Percentiles rank a stretch among this genome's conserved stretches.
Evolutionary conservation across 495 filamentous ascomycete species (phyloP).

Genomic region (Evansstolkia leycettana): DNA sequence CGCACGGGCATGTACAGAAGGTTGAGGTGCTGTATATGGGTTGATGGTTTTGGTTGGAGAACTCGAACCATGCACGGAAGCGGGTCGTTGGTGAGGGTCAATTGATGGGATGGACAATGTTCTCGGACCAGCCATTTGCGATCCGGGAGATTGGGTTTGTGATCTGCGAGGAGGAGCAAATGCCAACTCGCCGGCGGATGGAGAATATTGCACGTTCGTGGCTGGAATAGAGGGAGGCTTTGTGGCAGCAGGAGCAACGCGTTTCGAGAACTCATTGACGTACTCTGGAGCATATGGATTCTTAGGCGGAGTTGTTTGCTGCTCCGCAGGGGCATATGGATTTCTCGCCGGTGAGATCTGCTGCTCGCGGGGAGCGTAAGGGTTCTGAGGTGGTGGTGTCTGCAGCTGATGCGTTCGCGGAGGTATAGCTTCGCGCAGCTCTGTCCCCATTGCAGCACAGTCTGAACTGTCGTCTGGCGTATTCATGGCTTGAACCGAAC

Average conservation of each 20-base stretch:
- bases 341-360: conserved; percentile 1
- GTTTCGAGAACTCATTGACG: conserved; percentile 43
- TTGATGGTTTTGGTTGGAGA: conserved; percentile 33
- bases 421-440: not conserved
- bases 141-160: conserved; percentile 75
- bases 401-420: conserved; percentile 2
- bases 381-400: not conserved
- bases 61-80: conserved; percentile 49
- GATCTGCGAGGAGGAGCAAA: conserved; percentile 55
- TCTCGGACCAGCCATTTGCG: conserved; percentile 33
- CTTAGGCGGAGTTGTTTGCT: conserved; percentile 17
- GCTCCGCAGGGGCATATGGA: conserved; percentile 5
- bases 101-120: conserved; percentile 31
- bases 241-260: conserved; percentile 31
- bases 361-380: not conserved
- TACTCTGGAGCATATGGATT: conserved; percentile 30
- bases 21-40: conserved; percentile 22
- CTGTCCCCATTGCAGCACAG: not conserved
- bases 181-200: conserved; percentile 12
- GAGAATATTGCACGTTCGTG: conserved; percentile 20
- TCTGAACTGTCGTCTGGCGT: conserved; percentile 3
- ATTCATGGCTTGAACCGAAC: conserved; percentile 5
- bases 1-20: conserved; percentile 15
- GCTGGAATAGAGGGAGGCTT: conserved; percentile 17
- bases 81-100: conserved; percentile 52